Conservation (phyloP, 2,329 filamentous ascomycete genomes). For the Coniosporium tulheliwenetii region DNA sequence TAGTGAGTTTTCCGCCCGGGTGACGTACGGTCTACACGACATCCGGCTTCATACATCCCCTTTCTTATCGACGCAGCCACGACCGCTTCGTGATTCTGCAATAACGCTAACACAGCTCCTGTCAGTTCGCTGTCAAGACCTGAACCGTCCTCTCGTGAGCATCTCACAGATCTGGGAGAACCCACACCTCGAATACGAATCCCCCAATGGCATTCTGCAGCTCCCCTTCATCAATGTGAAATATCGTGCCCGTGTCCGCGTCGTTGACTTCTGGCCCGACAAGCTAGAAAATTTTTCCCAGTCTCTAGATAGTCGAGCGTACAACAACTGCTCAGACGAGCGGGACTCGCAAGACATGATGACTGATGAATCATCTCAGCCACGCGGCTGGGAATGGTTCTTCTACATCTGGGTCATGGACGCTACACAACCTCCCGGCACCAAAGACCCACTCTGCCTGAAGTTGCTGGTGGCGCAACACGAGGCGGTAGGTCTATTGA, state of each 20-base stretch:
- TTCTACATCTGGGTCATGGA: constrained; percentile 72
- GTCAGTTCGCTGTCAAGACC: constrained; percentile 30
- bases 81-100: too few species aligned
- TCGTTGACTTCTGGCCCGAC: constrained; percentile 65
- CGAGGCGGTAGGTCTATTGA: constrained; percentile 40
- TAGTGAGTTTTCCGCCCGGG: neutral
- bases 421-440: constrained; percentile 23
- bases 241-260: constrained; percentile 55
- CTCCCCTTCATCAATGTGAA: constrained; percentile 62
- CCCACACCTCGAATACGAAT: constrained; percentile 27
- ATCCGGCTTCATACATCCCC: too few species aligned
- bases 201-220: constrained; percentile 25
- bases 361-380: constrained; percentile 11
- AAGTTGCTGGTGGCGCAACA: constrained; percentile 53
- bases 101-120: neutral
- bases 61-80: too few species aligned
- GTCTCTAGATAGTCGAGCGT: constrained; percentile 20
- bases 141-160: constrained; percentile 21
- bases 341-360: constrained; percentile 16
- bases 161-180: constrained; percentile 35
- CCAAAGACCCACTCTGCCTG: constrained; percentile 29
- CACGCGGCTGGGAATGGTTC: constrained; percentile 58
- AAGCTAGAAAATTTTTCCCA: constrained; percentile 55
- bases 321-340: constrained; percentile 10
- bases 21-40: too few species aligned